Base-by-base conservation (phyloP, 345 rosid species). In the Bruguiera parviflora region DNA sequence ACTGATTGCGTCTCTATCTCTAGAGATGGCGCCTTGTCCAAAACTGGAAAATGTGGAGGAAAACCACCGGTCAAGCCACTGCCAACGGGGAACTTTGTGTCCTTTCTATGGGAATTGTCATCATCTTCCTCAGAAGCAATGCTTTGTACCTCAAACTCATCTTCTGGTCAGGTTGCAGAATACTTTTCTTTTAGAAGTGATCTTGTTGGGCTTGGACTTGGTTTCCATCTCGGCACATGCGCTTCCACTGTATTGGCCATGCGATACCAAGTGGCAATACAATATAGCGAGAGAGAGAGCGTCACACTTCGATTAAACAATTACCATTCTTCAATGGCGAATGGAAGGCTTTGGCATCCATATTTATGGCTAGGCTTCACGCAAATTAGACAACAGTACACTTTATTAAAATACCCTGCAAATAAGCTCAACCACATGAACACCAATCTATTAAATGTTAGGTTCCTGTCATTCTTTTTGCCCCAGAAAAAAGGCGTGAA, bases 171-270 rank as follows among this genome's bases (percentile, higher is more conserved):
- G 24, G 27, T 11, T 43, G 16, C 8, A 24, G 43, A 52, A 13
- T 37, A 37, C 2, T 37, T 39, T 19, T 66, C 37, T 15, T 58
- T 58, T 13, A 16, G 56, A 29, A 19, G 57, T 28, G 64, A 43
- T 61, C 29, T 43, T 1, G 37, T 55, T 62, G 63, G 57, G 33
- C 19, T 57, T 16, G 71, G 57, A 24, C 33, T 66, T 15, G 71
- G 75, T 5, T 51, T 35, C 75, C 79, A 70, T 70, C 64, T 66
- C 0, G 71, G 75, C 31, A 65, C 62, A 15, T 53, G 27, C 27
- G 9, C 58, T 6, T 37, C 53, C 11, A 53, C 27, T 4, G 60
- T 5, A 6, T 32, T 8, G 2, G 58, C 73, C 78, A 69, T 63
- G 11, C 10, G 10, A 37, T 37, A 9, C 8, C 8, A 37, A 9